These are phyloP conservation scores for Starmerella bacillaris DNA, from an alignment of 805 yeast genomes.

Conservation along the genomic window DNA sequence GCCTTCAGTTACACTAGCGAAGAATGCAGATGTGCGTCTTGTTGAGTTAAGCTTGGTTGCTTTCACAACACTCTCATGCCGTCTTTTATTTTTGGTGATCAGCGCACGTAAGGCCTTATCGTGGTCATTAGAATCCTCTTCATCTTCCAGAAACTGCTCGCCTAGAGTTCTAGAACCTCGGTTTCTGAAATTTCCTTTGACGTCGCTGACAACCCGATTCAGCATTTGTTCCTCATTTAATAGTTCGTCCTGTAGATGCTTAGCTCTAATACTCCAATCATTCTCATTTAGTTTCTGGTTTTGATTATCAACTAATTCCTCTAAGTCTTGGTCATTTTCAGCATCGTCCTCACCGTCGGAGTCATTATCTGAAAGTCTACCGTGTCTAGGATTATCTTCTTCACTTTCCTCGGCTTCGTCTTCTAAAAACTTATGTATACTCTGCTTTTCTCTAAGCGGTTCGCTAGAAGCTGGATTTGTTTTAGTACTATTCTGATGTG, in stretches of 20 bases:
- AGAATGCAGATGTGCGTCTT: conserved; percentile 11
- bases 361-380: conserved; percentile 8
- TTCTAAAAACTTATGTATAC: conserved; percentile 8
- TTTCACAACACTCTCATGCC: too few species aligned
- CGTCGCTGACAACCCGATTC: conserved; percentile 13
- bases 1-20: conserved; percentile 14
- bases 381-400: conserved; percentile 12
- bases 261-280: conserved; percentile 3
- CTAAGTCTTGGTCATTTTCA: conserved; percentile 9
- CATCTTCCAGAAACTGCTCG: not conserved
- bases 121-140: not conserved
- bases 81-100: too few species aligned
- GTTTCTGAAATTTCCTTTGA: conserved; percentile 13
- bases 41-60: too few species aligned
- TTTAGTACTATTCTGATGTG: too few species aligned
- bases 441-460: not conserved
- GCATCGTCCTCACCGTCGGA: conserved; percentile 8
- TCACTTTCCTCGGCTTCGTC: conserved; percentile 18
- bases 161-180: not conserved
- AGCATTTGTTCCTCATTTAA: conserved; percentile 13
- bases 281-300: conserved; percentile 3
- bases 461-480: too few species aligned
- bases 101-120: not conserved
- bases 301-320: conserved; percentile 12
- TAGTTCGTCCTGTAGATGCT: conserved; percentile 12